These are phyloP conservation scores for Leishmania aethiopica DNA, from an alignment of 208 protist genomes.

Conservation along the genomic window DNA sequence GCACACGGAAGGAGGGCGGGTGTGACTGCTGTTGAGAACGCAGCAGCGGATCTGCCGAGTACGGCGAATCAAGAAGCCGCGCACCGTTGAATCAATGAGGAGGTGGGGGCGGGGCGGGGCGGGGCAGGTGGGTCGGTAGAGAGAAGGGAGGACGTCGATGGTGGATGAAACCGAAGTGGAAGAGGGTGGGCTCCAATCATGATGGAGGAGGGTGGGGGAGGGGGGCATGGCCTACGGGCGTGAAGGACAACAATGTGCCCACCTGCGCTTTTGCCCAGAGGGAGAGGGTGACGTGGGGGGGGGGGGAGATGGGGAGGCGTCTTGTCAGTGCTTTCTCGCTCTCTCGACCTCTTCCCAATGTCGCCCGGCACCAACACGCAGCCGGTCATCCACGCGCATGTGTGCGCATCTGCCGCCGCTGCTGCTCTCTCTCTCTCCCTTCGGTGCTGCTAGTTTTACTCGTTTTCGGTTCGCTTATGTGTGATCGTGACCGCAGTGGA, in stretches of 20 bases:
- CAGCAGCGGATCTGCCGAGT: slow-evolving; percentile 13
- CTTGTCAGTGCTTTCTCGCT: background rate
- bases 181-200: slow-evolving; percentile 3
- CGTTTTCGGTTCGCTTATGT: background rate
- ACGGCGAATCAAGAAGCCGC: background rate
- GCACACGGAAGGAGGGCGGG: background rate
- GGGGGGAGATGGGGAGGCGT: background rate
- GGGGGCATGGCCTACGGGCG: background rate
- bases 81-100: background rate
- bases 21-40: slow-evolving; percentile 4
- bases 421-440: too few relatives aligned
- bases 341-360: background rate
- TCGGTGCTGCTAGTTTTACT: background rate
- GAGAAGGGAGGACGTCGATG: background rate
- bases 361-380: background rate
- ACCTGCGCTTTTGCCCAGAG: background rate
- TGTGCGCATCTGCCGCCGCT: background rate
- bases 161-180: slow-evolving; percentile 8
- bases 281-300: background rate
- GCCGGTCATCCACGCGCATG: background rate
- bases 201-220: background rate
- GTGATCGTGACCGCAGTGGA: background rate
- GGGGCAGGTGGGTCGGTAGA: background rate
- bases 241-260: background rate
- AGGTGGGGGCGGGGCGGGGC: background rate